These are phyloP conservation scores for Teunomyces cretensis DNA, from an alignment of 805 yeast species.

Conservation along the genomic window DNA sequence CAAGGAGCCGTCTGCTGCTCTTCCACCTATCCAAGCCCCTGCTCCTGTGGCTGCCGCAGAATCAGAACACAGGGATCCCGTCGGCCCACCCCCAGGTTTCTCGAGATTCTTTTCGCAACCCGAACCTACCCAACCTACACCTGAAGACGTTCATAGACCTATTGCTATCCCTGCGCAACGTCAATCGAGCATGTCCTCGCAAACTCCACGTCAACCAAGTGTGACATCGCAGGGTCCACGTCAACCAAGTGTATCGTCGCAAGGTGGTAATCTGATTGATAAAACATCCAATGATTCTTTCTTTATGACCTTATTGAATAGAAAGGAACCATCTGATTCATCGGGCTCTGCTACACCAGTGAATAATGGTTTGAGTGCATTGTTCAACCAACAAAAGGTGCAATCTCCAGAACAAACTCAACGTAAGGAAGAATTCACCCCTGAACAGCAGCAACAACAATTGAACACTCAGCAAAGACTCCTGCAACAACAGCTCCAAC, in stretches of 20 bases:
- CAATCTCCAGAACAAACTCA: neutral
- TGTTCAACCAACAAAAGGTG: neutral
- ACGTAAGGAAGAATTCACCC: neutral
- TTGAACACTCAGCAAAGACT: conserved; percentile 5
- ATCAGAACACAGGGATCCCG: neutral
- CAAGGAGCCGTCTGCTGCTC: neutral
- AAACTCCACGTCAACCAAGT: neutral
- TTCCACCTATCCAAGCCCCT: neutral
- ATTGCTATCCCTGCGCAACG: neutral
- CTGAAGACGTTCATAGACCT: neutral
- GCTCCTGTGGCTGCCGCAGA: neutral
- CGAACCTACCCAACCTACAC: neutral
- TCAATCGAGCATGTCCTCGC: neutral
- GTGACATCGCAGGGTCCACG: neutral
- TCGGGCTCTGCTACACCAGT: neutral
- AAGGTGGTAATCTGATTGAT: neutral
- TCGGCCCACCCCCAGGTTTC: conserved; percentile 7
- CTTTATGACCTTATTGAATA: conserved; percentile 46
- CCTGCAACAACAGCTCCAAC: conserved; percentile 11
- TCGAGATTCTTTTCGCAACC: conserved; percentile 9
- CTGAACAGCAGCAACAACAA: conserved; percentile 10
- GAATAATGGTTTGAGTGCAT: neutral
- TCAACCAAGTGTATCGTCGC: neutral
- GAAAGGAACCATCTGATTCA: conserved; percentile 17
- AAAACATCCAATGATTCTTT: conserved; percentile 39